Base-by-base conservation (phyloP, 768 basidiomycete species). In the Rhodosporidiobolus sp. region DNA sequence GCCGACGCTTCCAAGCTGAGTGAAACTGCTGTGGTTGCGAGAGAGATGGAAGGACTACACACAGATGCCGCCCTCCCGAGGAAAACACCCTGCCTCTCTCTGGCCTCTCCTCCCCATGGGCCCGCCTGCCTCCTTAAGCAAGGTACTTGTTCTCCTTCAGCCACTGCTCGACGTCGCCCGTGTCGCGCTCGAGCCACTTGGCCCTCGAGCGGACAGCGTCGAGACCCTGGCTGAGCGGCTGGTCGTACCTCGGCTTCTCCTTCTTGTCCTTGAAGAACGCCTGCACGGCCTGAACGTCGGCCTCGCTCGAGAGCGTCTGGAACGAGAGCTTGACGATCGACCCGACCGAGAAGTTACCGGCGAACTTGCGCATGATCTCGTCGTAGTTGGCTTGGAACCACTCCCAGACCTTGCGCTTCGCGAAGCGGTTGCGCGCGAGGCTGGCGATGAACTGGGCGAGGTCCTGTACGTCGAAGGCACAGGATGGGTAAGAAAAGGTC, bases 361-460 rank as follows among this genome's bases (percentile, higher is more conserved):
- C 88, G 86, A 78, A 54, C 30, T 77, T 45, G 58, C 28, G 12
- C n/a, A 53, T n/a, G 34, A 69, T 30, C 26, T 72, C 76, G 65
- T 87, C 85, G 79, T 88, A 92, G 77, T 91, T 85, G 50, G 87
- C 84, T 82, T 87, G 85, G 82, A 91, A 87, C 81, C 88, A 90
- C 53, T 85, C 79, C 5, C 85, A 85, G 65, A 89, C 80, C 63
- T 82, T 79, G 63, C 87, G 83, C 56, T 88, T 84, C 14, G 87
- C 84, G 67, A 82, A 80, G 65, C 82, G 79, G 82, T 94, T 94
- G 55, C 53, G 75, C 26, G 84, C 81, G 22, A 91, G 82, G 19
- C 86, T 87, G 45, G 80, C 79, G 81, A 90, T 86, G 83, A 88
- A 90, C 80, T 86, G 86, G 10, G 85, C 73, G 45, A 88, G 81